phyloP scores from a whole-genome alignment of 371 early-diverging fungal genomes.

The Syncephalastrum sp. region DNA sequence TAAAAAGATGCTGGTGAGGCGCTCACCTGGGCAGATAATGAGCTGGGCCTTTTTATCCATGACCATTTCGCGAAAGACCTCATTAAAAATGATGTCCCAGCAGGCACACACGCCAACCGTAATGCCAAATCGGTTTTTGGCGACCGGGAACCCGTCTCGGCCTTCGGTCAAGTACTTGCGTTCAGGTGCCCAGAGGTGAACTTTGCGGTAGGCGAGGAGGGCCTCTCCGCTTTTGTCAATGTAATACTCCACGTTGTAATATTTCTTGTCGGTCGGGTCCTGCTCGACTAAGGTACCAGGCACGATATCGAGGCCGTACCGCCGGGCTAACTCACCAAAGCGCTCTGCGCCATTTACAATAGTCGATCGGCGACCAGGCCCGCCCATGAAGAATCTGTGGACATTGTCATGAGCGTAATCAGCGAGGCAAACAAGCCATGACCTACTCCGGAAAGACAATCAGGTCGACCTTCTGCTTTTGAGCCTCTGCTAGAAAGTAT shows the following conservation, averaged over 20 bases:
- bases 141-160: slow-evolving; percentile 10
- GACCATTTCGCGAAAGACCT: slow-evolving; percentile 23
- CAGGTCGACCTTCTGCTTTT: slow-evolving; percentile 12
- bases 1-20: not conserved
- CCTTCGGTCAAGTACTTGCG: slow-evolving; percentile 13
- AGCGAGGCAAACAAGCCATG: not conserved
- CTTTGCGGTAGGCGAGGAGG: slow-evolving; percentile 25
- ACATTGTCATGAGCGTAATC: too few relatives aligned
- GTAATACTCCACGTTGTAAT: slow-evolving; percentile 26
- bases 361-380: slow-evolving; percentile 5
- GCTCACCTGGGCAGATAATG: slow-evolving; percentile 26
- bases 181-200: slow-evolving; percentile 29
- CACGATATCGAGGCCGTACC: slow-evolving; percentile 29
- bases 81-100: slow-evolving; percentile 32
- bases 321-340: slow-evolving; percentile 17
- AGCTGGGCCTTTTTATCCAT: slow-evolving; percentile 22
- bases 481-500: slow-evolving; percentile 6
- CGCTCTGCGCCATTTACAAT: not conserved
- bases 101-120: slow-evolving; percentile 26
- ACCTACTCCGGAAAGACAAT: slow-evolving; percentile 21
- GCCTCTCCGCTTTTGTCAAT: slow-evolving; percentile 27
- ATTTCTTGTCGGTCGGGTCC: slow-evolving; percentile 16
- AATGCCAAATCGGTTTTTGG: slow-evolving; percentile 26
- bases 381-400: slow-evolving; percentile 1
- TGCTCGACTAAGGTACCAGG: slow-evolving; percentile 27